Evolutionary conservation across 2,329 filamentous ascomycete genomes (phyloP), one percentile per base, ranked within the genome.

Genomic region (Taxawa tesnikishii): DNA sequence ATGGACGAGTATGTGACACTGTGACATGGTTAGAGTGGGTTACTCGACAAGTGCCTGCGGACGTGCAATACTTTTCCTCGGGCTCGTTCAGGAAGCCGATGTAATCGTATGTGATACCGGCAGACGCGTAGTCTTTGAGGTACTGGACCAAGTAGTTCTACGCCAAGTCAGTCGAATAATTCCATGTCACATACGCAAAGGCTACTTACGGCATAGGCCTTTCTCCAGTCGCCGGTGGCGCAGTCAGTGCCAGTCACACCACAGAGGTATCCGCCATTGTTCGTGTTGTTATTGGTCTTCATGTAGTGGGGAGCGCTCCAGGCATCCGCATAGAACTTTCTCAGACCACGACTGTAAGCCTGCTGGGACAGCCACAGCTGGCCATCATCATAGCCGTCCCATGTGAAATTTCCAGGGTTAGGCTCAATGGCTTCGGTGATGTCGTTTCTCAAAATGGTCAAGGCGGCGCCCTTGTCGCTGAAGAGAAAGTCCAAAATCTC

Each of bases 331-430:
- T 67, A 64, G 38, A 67, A 58, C 2, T 50, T 56, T 16, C 52
- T 68, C 6, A 66, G 55, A 1, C 61, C 59, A 40, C 60, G 59
- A 15, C 42, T 40, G 15, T 52, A 44, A 3, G 67, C 68, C 45
- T 67, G 54, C 47, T 71, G 56, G 6, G 61, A 60, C 24, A 73
- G 53, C 49, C 58, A 70, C 10, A 73, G 47, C 50, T 73, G 69
- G 5, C 64, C 63, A 23, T 44, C 48, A 33, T 69, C 62, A 31
- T 65, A 59, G 6, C 50, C 50, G 37, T 67, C 61, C 55, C 62
- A 67, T 8, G 49, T 43, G 33, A 68, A 69, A 3, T 51, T 51
- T 2, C 64, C 63, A 1, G 64, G 63, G 23, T 46, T 46, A 38
- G n/a, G 49, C 46, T 21, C 58, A 27, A 44, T 44, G 4, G 36